Evolutionary conservation across 1,139 yeast genomes (phyloP), one percentile per base, ranked within the genome.

Genomic region (Pichia sp.): DNA sequence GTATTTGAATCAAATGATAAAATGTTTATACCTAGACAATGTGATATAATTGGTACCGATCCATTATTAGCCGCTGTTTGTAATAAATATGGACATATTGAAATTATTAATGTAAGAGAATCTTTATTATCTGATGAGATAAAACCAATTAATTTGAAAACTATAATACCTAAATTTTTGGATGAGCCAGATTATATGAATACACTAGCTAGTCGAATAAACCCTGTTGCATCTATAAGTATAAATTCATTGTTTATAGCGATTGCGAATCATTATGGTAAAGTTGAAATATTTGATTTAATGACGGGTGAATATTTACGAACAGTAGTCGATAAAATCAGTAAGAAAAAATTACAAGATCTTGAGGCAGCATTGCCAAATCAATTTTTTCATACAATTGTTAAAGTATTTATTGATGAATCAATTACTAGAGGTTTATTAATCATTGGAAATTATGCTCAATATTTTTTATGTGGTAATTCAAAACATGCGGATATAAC

Each of bases 381-480:
- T 10, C 37, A 41, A 20, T n/a, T 45, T 4, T 8, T 35, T 6
- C 42, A 45, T 25, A 37, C 40, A 16, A 26, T 41, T 26, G 35
- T 45, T 12, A 44, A 45, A 36, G 12, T 45, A 3, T 45, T 39
- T 22, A 23, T 81, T 5, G 68, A 70, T 47, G 63, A 63, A 56
- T 73, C 58, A 33, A 43, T 55, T 7, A 30, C 48, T 4, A 36
- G 54, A n/a, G 90, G 89, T 1, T 58, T 80, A 3, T 64, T 80
- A 4, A 66, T 73, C 1, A 72, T 79, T 43, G 81, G 80, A 3
- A 74, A 79, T 24, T 66, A 75, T 1, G 64, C 81, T 1, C 87
- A 82, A 55, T 79, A 76, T 56, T 81, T 82, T 57, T 78, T 77
- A 51, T 73, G 78, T 61, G 92, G 90, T 6, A 69, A 68, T 12